phyloP scores from a whole-genome alignment of 169 alveolate genomes.

The Plasmodium yoelii region DNA sequence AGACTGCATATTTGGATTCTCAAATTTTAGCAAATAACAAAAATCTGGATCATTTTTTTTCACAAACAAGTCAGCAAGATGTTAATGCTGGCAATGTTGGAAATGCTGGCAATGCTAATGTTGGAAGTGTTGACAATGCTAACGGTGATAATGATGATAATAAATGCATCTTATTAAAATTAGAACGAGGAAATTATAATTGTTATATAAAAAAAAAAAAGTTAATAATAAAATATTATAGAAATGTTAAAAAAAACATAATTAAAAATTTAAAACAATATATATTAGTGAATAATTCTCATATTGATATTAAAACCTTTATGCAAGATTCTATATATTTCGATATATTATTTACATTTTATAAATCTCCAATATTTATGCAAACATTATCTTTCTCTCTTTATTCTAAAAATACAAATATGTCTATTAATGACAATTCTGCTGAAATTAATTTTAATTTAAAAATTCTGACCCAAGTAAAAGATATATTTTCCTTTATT shows the following conservation, averaged over 20 bases:
- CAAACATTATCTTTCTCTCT: neutral
- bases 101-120: no score
- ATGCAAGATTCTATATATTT: slow-evolving; percentile 29
- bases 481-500: slow-evolving; percentile 19
- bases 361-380: slow-evolving; percentile 54
- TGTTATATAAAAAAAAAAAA: slow-evolving; percentile 33
- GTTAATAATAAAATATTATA: slow-evolving; percentile 43
- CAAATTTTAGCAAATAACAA: no score
- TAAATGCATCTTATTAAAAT: neutral
- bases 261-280: slow-evolving; percentile 17
- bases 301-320: slow-evolving; percentile 16
- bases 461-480: neutral
- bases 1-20: neutral
- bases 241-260: slow-evolving; percentile 18
- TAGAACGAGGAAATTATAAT: neutral
- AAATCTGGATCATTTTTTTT: no score
- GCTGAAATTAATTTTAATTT: neutral
- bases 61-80: no score
- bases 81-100: no score
- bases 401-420: neutral
- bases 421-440: neutral
- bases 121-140: no score
- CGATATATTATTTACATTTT: slow-evolving; percentile 15
- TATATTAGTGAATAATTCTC: slow-evolving; percentile 11
- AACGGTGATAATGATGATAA: no score